Base-by-base conservation (phyloP, 2,329 filamentous ascomycete genomes). In the Tolypocladium ovalisporum region DNA sequence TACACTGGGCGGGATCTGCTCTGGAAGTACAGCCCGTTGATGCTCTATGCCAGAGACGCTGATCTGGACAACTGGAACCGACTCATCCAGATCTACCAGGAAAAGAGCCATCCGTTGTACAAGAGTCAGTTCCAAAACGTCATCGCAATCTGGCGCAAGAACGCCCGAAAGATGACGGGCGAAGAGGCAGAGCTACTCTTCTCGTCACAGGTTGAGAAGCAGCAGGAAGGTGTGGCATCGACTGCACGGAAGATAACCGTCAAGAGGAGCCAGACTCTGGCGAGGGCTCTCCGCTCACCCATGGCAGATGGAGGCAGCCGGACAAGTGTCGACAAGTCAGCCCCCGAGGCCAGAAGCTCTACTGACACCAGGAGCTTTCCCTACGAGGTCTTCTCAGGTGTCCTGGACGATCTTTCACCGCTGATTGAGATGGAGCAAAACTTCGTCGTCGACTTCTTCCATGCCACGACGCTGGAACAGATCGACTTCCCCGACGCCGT, bases 391-490 rank as follows among this genome's bases (percentile, higher is more conserved):
- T 96, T 97, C 71, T 79, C 84, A 0, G 86, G 85, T 40, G 84
- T 90, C 15, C 74, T 97, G 60, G 88, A 94, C 58, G 90, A 97
- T 65, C 83, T 94, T 62, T 75, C 92, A 51, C 89, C 88, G 7
- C 79, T 96, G 57, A 85, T 97, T 58, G 86, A 90, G 64, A 92
- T 93, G 70, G 94, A 99, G 73, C 93, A 99, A 70, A 97, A 97
- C 68, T 99, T 97, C 68, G 79, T 97, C 54, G 86, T 96, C n/a
- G 90, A 96, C 64, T 94, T 97, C 71, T 97, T 97, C 80, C 93
- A 97, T 65, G 84, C 94, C 32, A 89, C 88, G n/a, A 95, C 90
- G 2, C 78, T 93, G 34, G 87, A 91, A 65, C 86, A 85, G 39
- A 74, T 82, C 19, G 92, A 97, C 67, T 97, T 97, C 67, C 80